phyloP scores from a whole-genome alignment of 345 rosid genomes.

The Geranium rotundifolium region DNA sequence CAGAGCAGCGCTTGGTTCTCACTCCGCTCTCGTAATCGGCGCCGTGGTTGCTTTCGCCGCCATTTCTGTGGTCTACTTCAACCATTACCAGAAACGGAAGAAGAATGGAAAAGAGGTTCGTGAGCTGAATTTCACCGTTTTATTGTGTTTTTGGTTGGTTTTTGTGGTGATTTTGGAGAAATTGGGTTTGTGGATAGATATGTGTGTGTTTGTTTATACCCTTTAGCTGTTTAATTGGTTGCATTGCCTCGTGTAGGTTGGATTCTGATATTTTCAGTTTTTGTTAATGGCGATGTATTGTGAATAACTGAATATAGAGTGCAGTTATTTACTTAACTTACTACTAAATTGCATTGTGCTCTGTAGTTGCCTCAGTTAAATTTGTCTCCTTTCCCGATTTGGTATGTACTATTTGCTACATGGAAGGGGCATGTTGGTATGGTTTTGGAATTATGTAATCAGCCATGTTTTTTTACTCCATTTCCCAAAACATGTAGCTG shows the following conservation, averaged over 20 bases:
- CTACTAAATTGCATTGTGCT: neutral
- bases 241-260: neutral
- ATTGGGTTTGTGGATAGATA: too few species aligned
- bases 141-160: neutral
- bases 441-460: neutral
- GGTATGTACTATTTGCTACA: neutral
- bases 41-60: conserved; percentile 58
- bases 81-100: conserved; percentile 16
- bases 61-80: conserved; percentile 38
- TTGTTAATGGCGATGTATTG: neutral
- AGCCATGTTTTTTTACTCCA: neutral
- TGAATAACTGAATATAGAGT: neutral
- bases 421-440: neutral
- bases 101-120: conserved; percentile 26
- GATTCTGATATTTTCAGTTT: neutral
- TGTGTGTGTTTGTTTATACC: neutral
- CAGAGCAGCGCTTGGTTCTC: conserved; percentile 41
- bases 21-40: conserved; percentile 32
- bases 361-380: neutral
- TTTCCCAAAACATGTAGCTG: neutral
- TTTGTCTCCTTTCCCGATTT: neutral
- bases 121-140: neutral
- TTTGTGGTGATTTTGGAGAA: neutral
- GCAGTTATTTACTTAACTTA: neutral
- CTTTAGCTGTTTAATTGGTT: neutral